phyloP scores from a whole-genome alignment of 1,139 yeast genomes.

The Meyerozyma elateridarum region DNA sequence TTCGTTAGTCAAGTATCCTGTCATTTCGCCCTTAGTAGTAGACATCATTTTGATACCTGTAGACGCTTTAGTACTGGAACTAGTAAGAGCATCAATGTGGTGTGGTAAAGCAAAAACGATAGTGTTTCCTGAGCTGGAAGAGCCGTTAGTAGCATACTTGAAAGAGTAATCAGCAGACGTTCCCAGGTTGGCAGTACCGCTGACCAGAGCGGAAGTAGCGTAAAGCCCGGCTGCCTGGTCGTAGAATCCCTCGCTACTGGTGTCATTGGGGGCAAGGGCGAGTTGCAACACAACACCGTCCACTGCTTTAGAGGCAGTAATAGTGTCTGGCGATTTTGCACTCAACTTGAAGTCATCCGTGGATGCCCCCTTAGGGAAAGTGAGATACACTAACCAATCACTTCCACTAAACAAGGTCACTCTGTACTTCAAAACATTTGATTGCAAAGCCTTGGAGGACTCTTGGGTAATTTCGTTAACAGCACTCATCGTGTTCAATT shows the following conservation, averaged over 20 bases:
- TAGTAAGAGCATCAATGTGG: slow-evolving; percentile 50
- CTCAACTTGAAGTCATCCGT: slow-evolving; percentile 29
- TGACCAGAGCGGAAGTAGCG: slow-evolving; percentile 28
- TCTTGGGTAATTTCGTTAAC: slow-evolving; percentile 40
- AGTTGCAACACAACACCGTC: slow-evolving; percentile 59
- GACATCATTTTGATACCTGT: slow-evolving; percentile 53
- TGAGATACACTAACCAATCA: slow-evolving; percentile 58
- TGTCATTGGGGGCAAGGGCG: slow-evolving; percentile 46
- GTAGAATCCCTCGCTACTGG: slow-evolving; percentile 22
- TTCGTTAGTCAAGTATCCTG: slow-evolving; percentile 49
- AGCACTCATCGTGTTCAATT: slow-evolving; percentile 51
- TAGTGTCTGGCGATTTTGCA: slow-evolving; percentile 30
- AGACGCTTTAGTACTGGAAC: slow-evolving; percentile 26
- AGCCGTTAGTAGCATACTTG: slow-evolving; percentile 49
- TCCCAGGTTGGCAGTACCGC: slow-evolving; percentile 25
- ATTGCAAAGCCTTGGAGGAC: slow-evolving; percentile 34
- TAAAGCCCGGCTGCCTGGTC: slow-evolving; percentile 37
- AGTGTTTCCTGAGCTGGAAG: slow-evolving; percentile 46
- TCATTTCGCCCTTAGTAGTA: slow-evolving; percentile 64
- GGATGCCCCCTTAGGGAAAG: slow-evolving; percentile 28
- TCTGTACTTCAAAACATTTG: slow-evolving; percentile 48
- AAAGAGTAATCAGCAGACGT: slow-evolving; percentile 49
- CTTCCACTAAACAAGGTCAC: slow-evolving; percentile 47
- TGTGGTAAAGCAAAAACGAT: slow-evolving; percentile 71
- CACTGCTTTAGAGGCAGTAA: slow-evolving; percentile 41